These are phyloP conservation scores for Sanghuangporus weigelae DNA, from an alignment of 1,284 basidiomycete species.

Conservation along the genomic window DNA sequence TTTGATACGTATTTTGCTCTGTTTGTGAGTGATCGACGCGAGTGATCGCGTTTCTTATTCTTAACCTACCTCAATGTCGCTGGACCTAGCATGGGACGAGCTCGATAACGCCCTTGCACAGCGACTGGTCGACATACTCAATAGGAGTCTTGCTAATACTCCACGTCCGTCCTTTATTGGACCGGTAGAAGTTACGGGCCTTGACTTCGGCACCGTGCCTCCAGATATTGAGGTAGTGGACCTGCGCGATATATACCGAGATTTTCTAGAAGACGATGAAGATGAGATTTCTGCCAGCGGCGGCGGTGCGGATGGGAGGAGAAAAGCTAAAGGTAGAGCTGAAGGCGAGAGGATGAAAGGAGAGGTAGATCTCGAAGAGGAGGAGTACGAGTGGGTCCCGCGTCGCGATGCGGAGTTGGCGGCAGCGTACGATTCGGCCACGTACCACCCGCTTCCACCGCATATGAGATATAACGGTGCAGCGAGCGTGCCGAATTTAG, in stretches of 20 bases:
- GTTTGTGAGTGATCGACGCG: not conserved
- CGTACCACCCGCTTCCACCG: slow-evolving; percentile 62
- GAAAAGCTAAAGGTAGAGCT: slow-evolving; percentile 32
- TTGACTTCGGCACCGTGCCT: slow-evolving; percentile 81
- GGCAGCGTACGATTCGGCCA: slow-evolving; percentile 48
- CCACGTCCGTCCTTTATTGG: slow-evolving; percentile 89
- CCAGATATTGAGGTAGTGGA: slow-evolving; percentile 91
- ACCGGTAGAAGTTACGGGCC: slow-evolving; percentile 77
- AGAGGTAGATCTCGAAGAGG: slow-evolving; percentile 32
- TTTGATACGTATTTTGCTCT: not conserved
- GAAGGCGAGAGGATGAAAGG: slow-evolving; percentile 2
- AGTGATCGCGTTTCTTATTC: not conserved
- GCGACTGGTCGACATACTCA: slow-evolving; percentile 73
- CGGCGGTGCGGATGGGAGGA: slow-evolving; percentile 46
- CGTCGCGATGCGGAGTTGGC: slow-evolving; percentile 49
- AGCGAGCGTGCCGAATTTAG: slow-evolving; percentile 33
- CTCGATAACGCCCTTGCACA: slow-evolving; percentile 68
- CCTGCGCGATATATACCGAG: slow-evolving; percentile 89
- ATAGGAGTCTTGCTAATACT: slow-evolving; percentile 68
- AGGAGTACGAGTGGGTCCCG: slow-evolving; percentile 75
- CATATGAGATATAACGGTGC: slow-evolving; percentile 55
- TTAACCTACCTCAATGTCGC: slow-evolving; percentile 47
- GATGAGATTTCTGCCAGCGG: slow-evolving; percentile 35
- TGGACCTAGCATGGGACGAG: slow-evolving; percentile 75
- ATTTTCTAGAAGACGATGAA: slow-evolving; percentile 84